Percentiles rank a stretch among this genome's conserved stretches.
These are phyloP conservation scores for Cyclaneusma minus DNA, from an alignment of 2,329 filamentous ascomycete species.

Conservation along the genomic window DNA sequence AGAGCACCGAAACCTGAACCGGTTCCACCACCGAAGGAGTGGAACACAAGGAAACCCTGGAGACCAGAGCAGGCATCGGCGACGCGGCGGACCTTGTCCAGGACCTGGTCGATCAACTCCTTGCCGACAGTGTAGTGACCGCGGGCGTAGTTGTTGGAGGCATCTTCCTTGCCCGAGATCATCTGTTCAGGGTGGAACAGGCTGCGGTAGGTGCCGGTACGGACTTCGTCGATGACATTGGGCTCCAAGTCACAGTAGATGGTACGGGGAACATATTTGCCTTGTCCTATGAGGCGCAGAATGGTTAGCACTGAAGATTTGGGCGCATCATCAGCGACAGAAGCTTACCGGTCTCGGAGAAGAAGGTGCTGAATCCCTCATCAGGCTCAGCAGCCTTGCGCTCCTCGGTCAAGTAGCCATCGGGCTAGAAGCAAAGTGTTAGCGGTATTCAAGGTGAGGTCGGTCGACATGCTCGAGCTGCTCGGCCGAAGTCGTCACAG, in stretches of 20 bases:
- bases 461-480: no score
- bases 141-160: conserved; percentile 99
- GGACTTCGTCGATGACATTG: conserved; percentile 98
- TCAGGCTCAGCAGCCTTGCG: conserved; percentile 86
- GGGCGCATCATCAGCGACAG: conserved; percentile 5
- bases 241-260: conserved; percentile 99
- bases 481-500: no score
- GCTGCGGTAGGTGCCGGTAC: conserved; percentile 87
- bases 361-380: conserved; percentile 99
- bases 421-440: conserved; percentile 47
- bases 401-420: conserved; percentile 97
- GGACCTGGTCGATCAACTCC: conserved; percentile 94
- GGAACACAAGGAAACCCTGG: conserved; percentile 98
- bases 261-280: conserved; percentile 96
- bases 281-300: conserved; percentile 50
- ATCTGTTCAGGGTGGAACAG: conserved; percentile 99
- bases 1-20: conserved; percentile 97
- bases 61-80: conserved; percentile 97
- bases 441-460: conserved; percentile 14
- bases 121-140: conserved; percentile 99
- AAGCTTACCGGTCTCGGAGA: conserved; percentile 89
- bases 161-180: conserved; percentile 99
- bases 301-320: conserved; percentile 16
- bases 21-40: conserved; percentile 98
- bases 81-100: conserved; percentile 95